A percentile compares a stretch with the other conserved stretches of the same genome.
These are phyloP conservation scores for Oryza rufipogon DNA, from an alignment of 176 grass and related monocot genomes.

Conservation along the genomic window DNA sequence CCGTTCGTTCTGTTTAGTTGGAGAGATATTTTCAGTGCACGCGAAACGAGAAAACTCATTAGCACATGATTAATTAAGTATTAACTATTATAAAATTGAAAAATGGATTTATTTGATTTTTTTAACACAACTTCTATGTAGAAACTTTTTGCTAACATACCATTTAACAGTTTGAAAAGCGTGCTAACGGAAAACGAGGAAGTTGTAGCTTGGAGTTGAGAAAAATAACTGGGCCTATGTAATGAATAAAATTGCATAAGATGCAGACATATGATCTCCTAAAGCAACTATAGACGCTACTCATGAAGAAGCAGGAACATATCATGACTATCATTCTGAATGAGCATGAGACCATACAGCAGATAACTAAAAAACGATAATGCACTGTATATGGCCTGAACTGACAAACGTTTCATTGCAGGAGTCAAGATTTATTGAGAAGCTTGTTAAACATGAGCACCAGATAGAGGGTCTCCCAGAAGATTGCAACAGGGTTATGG, in stretches of 20 bases:
- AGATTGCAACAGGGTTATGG: slow-evolving; percentile 81
- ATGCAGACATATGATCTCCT: slow-evolving; percentile 13
- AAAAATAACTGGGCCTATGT: neutral
- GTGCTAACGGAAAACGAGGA: too few relatives aligned
- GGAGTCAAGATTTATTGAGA: slow-evolving; percentile 82
- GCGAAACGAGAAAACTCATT: too few relatives aligned
- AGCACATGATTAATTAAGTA: too few relatives aligned
- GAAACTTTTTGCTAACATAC: too few relatives aligned
- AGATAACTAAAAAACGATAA: neutral
- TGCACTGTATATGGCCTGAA: slow-evolving; percentile 6
- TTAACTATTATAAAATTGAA: too few relatives aligned
- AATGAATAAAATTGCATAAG: neutral
- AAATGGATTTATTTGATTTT: too few relatives aligned
- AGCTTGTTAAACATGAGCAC: slow-evolving; percentile 79
- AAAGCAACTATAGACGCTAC: slow-evolving; percentile 14
- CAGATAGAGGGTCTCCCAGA: slow-evolving; percentile 91
- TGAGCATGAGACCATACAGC: slow-evolving; percentile 2
- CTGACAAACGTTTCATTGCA: slow-evolving; percentile 51
- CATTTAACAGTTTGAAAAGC: too few relatives aligned
- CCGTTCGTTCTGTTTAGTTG: too few relatives aligned
- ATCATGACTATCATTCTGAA: neutral
- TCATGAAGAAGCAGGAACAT: neutral
- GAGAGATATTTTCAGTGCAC: too few relatives aligned
- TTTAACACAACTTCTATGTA: too few relatives aligned
- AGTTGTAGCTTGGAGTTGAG: too few relatives aligned